These are phyloP conservation scores for Aciculosporium take DNA, from an alignment of 2,329 filamentous ascomycete genomes.

Conservation along the genomic window DNA sequence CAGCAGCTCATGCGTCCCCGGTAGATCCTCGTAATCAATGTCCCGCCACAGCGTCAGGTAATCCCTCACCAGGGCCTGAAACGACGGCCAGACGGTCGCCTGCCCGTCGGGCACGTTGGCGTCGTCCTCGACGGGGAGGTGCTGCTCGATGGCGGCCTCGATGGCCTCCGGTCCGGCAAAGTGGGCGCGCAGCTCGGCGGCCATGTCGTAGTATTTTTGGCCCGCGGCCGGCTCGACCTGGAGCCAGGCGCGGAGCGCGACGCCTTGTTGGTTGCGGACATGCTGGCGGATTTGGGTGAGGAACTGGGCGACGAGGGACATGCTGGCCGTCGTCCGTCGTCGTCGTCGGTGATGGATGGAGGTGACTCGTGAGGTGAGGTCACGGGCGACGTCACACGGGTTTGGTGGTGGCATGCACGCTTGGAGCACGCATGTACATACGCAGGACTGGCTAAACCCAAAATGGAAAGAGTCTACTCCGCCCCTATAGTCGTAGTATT, in stretches of 20 bases:
- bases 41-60: conserved; percentile 74
- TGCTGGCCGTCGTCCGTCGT: conserved; percentile 18
- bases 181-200: conserved; percentile 46
- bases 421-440: too few species aligned
- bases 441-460: too few species aligned
- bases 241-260: conserved; percentile 53
- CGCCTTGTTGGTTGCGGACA: conserved; percentile 49
- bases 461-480: too few species aligned
- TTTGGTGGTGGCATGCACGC: too few species aligned
- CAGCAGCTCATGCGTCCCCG: conserved; percentile 61
- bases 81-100: conserved; percentile 58
- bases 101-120: conserved; percentile 49
- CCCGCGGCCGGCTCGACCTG: conserved; percentile 59
- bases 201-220: conserved; percentile 52
- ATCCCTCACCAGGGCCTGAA: conserved; percentile 64
- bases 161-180: conserved; percentile 40
- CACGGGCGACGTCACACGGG: too few species aligned
- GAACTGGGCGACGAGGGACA: conserved; percentile 55
- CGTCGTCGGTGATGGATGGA: conserved; percentile 1
- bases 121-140: conserved; percentile 51
- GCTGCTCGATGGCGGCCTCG: conserved; percentile 47
- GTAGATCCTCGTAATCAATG: conserved; percentile 59
- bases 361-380: background rate
- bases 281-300: conserved; percentile 43
- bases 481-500: too few species aligned